A percentile compares a stretch with the other conserved stretches of the same genome.
Evolutionary conservation across 768 basidiomycete genomes (phyloP).

Genomic region (Tylopilus felleus): DNA sequence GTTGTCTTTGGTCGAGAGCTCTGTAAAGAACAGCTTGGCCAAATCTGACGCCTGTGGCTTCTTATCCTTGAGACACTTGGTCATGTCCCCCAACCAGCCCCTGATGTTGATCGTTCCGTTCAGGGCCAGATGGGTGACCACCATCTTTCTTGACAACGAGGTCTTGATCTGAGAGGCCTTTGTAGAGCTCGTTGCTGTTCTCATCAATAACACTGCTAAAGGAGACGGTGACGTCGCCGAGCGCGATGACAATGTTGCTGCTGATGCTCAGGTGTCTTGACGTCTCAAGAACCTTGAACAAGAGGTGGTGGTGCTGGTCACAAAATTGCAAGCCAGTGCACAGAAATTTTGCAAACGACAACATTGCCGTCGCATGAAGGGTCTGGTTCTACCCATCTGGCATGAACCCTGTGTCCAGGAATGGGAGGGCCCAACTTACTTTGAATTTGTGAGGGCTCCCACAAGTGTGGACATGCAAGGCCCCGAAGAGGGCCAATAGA

Average conservation of each 20-base stretch:
- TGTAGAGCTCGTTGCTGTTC: constrained; percentile 93
- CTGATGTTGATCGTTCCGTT: constrained; percentile 99
- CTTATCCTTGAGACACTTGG: constrained; percentile 95
- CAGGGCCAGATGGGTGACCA: constrained; percentile 91
- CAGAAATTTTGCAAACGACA: constrained; percentile 93
- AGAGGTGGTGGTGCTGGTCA: constrained; percentile 79
- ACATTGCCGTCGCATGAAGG: constrained; percentile 79
- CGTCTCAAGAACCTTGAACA: constrained; percentile 93
- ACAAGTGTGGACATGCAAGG: constrained; percentile 86
- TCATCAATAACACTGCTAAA: constrained; percentile 97
- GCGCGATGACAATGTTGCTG: constrained; percentile 95
- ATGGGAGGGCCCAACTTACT: constrained; percentile 39
- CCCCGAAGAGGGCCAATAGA: constrained; percentile 80
- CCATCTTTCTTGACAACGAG: constrained; percentile 99
- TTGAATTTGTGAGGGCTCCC: constrained; percentile 89
- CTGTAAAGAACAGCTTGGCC: constrained; percentile 97
- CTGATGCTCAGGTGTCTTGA: constrained; percentile 87
- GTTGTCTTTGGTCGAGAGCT: constrained; percentile 95
- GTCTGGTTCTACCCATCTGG: constrained; percentile 65
- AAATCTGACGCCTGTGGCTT: constrained; percentile 86
- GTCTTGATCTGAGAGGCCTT: constrained; percentile 84
- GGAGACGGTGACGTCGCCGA: constrained; percentile 97
- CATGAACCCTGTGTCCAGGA: constrained; percentile 8
- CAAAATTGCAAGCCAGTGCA: constrained; percentile 95
- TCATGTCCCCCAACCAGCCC: constrained; percentile 99